Percentiles rank a stretch among this genome's conserved stretches.
These are phyloP conservation scores for Sordariomycetes sp. DNA, from an alignment of 2,329 filamentous ascomycete species.

Conservation along the genomic window DNA sequence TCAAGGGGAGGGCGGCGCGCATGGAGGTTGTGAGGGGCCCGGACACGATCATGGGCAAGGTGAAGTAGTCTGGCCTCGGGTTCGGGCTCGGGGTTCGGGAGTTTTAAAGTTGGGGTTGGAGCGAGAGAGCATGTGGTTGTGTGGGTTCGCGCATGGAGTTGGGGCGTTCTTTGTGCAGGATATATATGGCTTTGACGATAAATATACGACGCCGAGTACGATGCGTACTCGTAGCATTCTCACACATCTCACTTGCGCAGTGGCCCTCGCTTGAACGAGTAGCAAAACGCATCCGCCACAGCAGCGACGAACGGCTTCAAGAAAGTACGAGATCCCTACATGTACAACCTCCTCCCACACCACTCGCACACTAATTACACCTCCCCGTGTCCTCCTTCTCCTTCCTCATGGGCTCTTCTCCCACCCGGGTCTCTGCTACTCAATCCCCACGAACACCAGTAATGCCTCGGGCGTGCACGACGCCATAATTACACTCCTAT, in stretches of 20 bases:
- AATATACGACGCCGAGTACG: too few relatives aligned
- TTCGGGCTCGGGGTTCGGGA: neutral
- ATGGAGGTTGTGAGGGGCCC: slow-evolving; percentile 68
- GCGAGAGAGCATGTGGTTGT: too few relatives aligned
- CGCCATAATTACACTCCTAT: neutral
- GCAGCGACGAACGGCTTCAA: neutral
- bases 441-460: neutral
- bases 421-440: neutral
- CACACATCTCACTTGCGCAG: too few relatives aligned
- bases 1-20: slow-evolving; percentile 83
- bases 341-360: neutral
- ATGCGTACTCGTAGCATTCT: too few relatives aligned
- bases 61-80: slow-evolving; percentile 48
- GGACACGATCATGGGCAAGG: slow-evolving; percentile 91
- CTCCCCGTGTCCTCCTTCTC: neutral
- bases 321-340: neutral
- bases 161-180: too few relatives aligned
- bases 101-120: neutral
- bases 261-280: too few relatives aligned
- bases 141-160: too few relatives aligned
- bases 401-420: neutral
- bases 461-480: neutral
- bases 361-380: neutral
- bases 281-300: neutral
- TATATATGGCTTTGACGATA: too few relatives aligned